Percentiles rank a stretch among this genome's conserved stretches.
Conservation (phyloP, 345 rosid genomes). For the Abelmoschus esculentus region DNA sequence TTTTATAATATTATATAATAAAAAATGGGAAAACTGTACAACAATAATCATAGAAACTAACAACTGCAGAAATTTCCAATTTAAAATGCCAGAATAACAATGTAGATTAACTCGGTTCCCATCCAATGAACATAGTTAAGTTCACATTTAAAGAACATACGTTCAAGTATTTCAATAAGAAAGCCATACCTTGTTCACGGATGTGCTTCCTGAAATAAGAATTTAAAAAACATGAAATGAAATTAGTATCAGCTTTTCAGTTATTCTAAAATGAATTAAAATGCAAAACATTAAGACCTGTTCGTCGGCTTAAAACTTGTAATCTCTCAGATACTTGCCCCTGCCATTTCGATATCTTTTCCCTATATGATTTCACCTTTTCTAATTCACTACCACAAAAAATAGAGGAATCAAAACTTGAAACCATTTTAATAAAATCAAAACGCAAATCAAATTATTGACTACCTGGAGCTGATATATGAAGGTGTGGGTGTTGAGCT, state of each 20-base stretch:
- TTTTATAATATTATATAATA: conserved; percentile 4
- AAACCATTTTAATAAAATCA: neutral
- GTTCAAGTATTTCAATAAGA: neutral
- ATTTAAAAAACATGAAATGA: neutral
- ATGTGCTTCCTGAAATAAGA: conserved; percentile 19
- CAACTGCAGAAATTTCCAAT: neutral
- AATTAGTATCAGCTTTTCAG: neutral
- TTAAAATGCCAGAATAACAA: neutral
- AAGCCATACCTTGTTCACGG: conserved; percentile 49
- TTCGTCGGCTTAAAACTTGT: conserved; percentile 49
- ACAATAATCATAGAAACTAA: neutral
- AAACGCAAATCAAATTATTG: neutral
- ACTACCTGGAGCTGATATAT: conserved; percentile 55
- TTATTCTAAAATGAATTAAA: neutral
- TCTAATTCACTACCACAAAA: conserved; percentile 52
- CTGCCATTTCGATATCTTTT: conserved; percentile 91
- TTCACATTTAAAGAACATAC: neutral
- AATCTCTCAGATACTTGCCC: conserved; percentile 77
- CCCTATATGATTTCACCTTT: conserved; percentile 72
- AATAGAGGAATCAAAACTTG: neutral
- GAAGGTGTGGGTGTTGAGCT: conserved; percentile 63
- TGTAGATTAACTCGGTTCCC: neutral
- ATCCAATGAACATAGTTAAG: neutral
- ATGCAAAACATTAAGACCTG: conserved; percentile 29
- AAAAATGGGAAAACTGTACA: neutral